Percentiles rank a stretch among this genome's conserved stretches.
phyloP scores from a whole-genome alignment of 768 basidiomycete genomes.

The Tubosaeta brunneosetosa region DNA sequence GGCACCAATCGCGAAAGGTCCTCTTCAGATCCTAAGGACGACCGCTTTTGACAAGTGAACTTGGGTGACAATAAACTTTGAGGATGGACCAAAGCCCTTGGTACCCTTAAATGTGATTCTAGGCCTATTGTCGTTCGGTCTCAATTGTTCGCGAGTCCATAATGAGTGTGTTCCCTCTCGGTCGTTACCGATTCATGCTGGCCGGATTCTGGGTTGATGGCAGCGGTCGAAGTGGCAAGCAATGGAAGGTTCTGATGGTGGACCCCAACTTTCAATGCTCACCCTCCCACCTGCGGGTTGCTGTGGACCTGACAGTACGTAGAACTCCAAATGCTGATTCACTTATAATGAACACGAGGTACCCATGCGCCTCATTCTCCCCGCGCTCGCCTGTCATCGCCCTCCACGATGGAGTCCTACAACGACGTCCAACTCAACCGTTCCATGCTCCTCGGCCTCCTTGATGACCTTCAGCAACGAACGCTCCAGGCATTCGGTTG shows the following conservation, averaged over 20 bases:
- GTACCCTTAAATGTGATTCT: not conserved
- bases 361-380: not conserved
- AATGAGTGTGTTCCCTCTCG: not conserved
- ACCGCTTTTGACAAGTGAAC: no score
- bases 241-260: not conserved
- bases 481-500: conserved; percentile 43
- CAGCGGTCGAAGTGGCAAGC: not conserved
- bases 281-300: not conserved
- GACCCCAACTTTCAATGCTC: not conserved
- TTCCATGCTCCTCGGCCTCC: conserved; percentile 38
- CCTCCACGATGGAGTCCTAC: conserved; percentile 22
- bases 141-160: no score
- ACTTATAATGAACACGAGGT: conserved; percentile 8
- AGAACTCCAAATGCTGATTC: not conserved
- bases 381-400: not conserved
- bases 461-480: conserved; percentile 49
- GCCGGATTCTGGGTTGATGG: not conserved
- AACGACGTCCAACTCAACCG: conserved; percentile 34
- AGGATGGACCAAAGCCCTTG: no score
- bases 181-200: not conserved
- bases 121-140: not conserved
- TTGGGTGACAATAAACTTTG: no score
- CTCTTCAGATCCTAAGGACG: no score
- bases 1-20: no score
- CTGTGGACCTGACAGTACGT: not conserved